phyloP scores from a whole-genome alignment of 768 basidiomycete species.

The Solioccasus polychromus region DNA sequence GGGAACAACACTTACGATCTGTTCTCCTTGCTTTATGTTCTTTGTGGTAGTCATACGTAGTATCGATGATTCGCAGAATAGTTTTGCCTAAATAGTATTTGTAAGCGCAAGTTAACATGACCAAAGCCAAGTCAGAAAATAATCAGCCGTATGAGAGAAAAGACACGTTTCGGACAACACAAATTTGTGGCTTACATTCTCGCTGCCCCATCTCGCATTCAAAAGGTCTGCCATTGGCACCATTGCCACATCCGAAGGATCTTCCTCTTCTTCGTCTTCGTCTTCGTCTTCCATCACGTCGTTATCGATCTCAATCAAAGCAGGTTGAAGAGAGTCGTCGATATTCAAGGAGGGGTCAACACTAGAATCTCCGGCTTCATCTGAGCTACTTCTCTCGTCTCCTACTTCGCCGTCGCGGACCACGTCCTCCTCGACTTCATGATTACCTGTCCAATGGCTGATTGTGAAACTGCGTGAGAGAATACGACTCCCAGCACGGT shows the following conservation, averaged over 20 bases:
- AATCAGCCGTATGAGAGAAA: background rate
- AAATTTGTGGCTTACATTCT: constrained; percentile 62
- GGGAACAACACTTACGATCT: constrained; percentile 62
- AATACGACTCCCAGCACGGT: constrained; percentile 88
- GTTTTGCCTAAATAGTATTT: constrained; percentile 56
- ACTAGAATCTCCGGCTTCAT: constrained; percentile 33
- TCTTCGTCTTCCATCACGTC: constrained; percentile 4
- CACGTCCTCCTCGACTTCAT: constrained; percentile 13
- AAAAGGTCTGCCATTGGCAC: constrained; percentile 96
- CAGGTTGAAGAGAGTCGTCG: no score
- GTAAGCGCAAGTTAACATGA: background rate
- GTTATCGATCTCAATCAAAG: no score
- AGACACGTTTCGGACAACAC: background rate
- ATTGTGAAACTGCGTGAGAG: constrained; percentile 91
- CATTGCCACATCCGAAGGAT: constrained; percentile 75
- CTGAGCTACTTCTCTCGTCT: constrained; percentile 34
- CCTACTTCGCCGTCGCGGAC: constrained; percentile 20
- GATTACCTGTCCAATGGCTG: constrained; percentile 51
- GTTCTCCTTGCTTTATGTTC: constrained; percentile 70
- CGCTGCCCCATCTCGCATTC: constrained; percentile 81
- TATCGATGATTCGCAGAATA: constrained; percentile 72
- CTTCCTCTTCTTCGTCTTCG: constrained; percentile 42
- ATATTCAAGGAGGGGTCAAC: constrained; percentile 31
- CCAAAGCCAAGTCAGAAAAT: background rate
- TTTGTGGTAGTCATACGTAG: constrained; percentile 83